Evolutionary conservation across 441 rosid species (phyloP), one percentile per base, ranked within the genome.

Genomic region (Cnidoscolus chayamansa): DNA sequence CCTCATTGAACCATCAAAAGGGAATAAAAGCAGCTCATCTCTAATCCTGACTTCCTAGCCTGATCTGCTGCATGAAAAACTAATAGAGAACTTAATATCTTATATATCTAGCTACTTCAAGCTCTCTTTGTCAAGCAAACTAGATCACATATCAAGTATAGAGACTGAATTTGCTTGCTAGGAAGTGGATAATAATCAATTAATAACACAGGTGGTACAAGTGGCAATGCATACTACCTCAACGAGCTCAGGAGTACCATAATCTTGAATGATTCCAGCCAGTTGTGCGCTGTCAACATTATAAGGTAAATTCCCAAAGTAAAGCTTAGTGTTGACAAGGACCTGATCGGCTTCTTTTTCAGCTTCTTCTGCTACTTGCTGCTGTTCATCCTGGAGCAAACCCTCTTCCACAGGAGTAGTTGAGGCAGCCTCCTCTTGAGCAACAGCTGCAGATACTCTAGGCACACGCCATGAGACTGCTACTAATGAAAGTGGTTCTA

Each of bases 251-350:
- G 98, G 97, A 45, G 79, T 85, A 6, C 85, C 98, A 55, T 83
- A 81, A 0, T 90, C 90, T 74, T 90, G 97, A 49, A 92, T 90
- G 51, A 92, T 86, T 0, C 85, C 94, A 76, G 98, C 97, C 20
- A 94, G 86, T 72, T 89, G 89, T 1, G 97, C 88, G 79, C 97
- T 92, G 54, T 94, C 98, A 58, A 94, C 87, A 66, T 86, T 92
- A 63, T 86, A 94, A 63, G 97, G 97, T 77, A 94, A 81, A 76
- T 94, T 94, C 63, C 98, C 98, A 68, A 92, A 87, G 83, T 90
- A 94, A 68, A 94, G 91, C 84, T 92, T 94, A 30, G 97, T 92
- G 64, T 76, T 89, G 9, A 82, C 65, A 19, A 73, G 0, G 10
- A 45, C 69, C 30, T 69, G 75, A 5, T 35, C 67, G n/a, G 45